Evolutionary conservation across 2,329 filamentous ascomycete species (phyloP), one percentile per base, ranked within the genome.

Genomic region (Diaporthe citrichinensis): DNA sequence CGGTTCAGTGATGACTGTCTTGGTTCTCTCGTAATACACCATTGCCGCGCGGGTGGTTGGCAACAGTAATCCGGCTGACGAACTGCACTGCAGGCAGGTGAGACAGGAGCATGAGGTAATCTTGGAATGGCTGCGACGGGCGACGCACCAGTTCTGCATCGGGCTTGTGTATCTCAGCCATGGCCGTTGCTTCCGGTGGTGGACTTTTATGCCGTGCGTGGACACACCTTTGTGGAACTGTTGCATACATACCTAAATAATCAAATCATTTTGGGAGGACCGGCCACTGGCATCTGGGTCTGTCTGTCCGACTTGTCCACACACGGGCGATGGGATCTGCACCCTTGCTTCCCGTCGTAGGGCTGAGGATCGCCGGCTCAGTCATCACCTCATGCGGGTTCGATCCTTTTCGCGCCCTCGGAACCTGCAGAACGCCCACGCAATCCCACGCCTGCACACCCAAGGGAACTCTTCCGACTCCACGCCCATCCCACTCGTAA

Each of bases 301-400:
- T 12, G 31, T 4, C 31, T 5, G 55, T 23, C 20, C n/a, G n/a
- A 31, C 23, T 5, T 17, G 68, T 61, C 28, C 5, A n/a, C 14
- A 34, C 28, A 59, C 28, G 41, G 41, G 55, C 55, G 57, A 61
- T 36, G 57, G 71, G 44, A 62, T 41, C 31, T 15, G 55, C 31
- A 72, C 57, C 71, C 71, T 72, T 72, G 71, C 57, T 72, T 72
- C 71, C 71, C 71, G 71, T 53, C 31, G 46, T 72, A 72, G 57
- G 71, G 71, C 57, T 61, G 71, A 61, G 44, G 57, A 51, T 61
- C 57, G 57, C 46, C 57, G 57, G 46, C 68, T 59, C 68, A 72
- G 71, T 53, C 71, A 72, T 72, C 31, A 17, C 25, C 57, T 31
- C 34, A 62, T 68, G 65, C 65, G 65, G 65, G 65, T 53, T 68